A percentile compares a stretch with the other conserved stretches of the same genome.
Conservation (phyloP, 2,329 filamentous ascomycete species). For the Cladophialophora exuberans region DNA sequence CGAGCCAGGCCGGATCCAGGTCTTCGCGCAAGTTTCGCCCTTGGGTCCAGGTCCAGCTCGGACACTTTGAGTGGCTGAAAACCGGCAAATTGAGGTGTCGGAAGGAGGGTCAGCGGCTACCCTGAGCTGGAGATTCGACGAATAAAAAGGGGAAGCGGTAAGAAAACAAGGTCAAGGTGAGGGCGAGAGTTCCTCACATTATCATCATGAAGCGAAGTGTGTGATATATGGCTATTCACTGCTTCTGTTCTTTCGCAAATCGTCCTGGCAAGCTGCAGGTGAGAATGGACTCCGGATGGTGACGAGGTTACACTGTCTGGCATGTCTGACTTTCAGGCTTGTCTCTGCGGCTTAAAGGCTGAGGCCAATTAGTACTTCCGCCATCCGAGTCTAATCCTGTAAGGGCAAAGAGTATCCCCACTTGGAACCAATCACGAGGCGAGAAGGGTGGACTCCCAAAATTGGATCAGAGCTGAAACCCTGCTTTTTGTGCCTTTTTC, state of each 20-base stretch:
- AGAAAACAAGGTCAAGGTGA: neutral
- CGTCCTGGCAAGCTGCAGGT: neutral
- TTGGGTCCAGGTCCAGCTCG: neutral
- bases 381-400: constrained; percentile 2
- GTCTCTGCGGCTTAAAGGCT: no score
- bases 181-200: neutral
- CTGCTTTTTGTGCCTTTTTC: neutral
- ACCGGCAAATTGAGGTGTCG: constrained; percentile 11
- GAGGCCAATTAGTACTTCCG: no score
- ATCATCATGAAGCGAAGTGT: no score
- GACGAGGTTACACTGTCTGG: neutral
- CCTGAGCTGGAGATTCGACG: constrained; percentile 1
- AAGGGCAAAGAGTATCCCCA: neutral
- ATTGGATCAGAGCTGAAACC: constrained; percentile 5
- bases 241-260: no score
- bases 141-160: constrained; percentile 2
- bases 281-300: neutral
- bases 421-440: no score
- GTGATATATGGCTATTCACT: no score
- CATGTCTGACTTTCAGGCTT: no score
- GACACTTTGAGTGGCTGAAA: constrained; percentile 4
- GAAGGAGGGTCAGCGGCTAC: constrained; percentile 15
- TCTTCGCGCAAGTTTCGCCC: neutral
- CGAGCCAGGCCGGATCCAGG: constrained; percentile 8
- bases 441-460: no score